These are phyloP conservation scores for Biscogniauxia mediterranea DNA, from an alignment of 2,329 filamentous ascomycete species.

Conservation along the genomic window DNA sequence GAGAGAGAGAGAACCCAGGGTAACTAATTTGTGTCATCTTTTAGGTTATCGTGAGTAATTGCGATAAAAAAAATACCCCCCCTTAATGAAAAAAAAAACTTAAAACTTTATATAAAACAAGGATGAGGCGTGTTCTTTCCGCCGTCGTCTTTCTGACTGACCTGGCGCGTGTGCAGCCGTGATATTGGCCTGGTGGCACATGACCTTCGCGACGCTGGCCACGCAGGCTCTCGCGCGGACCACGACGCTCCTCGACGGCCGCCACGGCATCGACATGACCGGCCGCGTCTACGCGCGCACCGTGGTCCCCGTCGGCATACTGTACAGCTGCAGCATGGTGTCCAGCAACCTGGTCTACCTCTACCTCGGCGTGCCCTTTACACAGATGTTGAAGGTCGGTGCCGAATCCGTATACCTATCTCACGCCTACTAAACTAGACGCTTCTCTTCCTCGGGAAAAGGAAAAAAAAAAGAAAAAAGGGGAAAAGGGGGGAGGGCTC, in stretches of 20 bases:
- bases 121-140: not conserved
- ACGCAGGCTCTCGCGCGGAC: slow-evolving; percentile 65
- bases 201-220: slow-evolving; percentile 63
- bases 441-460: not conserved
- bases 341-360: slow-evolving; percentile 68
- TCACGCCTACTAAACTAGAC: not conserved
- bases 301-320: slow-evolving; percentile 64
- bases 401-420: not conserved
- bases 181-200: slow-evolving; percentile 66
- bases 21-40: not conserved
- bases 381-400: slow-evolving; percentile 64
- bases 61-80: no score
- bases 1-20: no score
- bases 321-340: slow-evolving; percentile 64
- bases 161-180: slow-evolving; percentile 41
- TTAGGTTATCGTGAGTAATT: slow-evolving; percentile 19
- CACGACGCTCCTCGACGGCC: slow-evolving; percentile 61
- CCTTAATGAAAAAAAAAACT: no score
- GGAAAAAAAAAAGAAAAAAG: not conserved
- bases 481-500: not conserved
- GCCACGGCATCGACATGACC: slow-evolving; percentile 61
- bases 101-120: no score
- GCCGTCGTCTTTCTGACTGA: slow-evolving; percentile 3
- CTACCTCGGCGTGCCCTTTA: slow-evolving; percentile 66
- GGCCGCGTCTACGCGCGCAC: slow-evolving; percentile 59